Evolutionary conservation across 177 flowering plant genomes (phyloP), one percentile per base, ranked within the genome.

Genomic region (Vitis hybrid): DNA sequence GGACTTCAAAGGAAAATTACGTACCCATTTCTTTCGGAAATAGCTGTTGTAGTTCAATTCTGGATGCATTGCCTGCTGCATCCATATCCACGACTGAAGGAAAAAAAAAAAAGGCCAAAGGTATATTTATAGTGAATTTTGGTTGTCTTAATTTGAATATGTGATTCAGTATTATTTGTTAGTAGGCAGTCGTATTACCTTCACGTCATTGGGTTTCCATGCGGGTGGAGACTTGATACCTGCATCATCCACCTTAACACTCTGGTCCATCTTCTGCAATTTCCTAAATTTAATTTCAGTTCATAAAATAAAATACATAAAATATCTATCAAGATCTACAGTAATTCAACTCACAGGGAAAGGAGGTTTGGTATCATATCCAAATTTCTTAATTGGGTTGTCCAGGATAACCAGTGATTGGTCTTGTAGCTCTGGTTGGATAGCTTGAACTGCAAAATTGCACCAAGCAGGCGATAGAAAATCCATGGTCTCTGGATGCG

Each of bases 61-160:
- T 0, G 99, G 99, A 79, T 95, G 98, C 88, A 95, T 91, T 7
- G 98, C 93, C 82, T 92, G 95, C 71, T 95, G 99, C 85, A 93
- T 85, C 98, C 92, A 93, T 81, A 95, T 90, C 97, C 94, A 95
- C 24, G 99, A 91, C 99, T 95, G 77, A 21, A 55, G 35, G 77
- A 21, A 55, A 30, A 68, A 6, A 19, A 68, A 6, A 62, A 55
- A 21, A 11, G 32, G 18, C 18, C 18, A 18, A 11, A 54, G 19
- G 11, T 3, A 32, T 30, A 24, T 52, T 12, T 13, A 0, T 17
- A 12, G 10, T 13, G 9, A 12, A n/a, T 13, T n/a, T 9, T 11
- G 1, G 52, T 4, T 46, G 17, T 17, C 18, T 17, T 2, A 13
- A 11, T 9, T 32, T 27, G 14, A 4, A 24, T 35, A 55, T 56